A percentile compares a stretch with the other conserved stretches of the same genome.
phyloP scores from a whole-genome alignment of 495 filamentous ascomycete species.

The Trichoderma gamsii region DNA sequence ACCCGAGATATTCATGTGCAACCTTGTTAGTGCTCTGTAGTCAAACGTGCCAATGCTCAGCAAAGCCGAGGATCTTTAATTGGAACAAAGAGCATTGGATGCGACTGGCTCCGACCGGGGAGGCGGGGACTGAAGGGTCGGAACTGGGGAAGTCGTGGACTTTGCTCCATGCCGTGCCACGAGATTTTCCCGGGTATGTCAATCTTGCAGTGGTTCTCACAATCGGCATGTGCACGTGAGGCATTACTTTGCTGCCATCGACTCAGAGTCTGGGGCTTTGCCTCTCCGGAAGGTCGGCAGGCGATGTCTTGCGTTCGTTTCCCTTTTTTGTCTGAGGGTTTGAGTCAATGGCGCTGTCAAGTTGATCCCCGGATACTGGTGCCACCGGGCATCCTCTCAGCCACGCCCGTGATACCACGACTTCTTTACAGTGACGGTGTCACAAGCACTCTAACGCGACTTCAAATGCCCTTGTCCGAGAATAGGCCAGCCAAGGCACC shows the following conservation, averaged over 20 bases:
- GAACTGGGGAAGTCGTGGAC: not conserved
- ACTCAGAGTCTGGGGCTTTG: not conserved
- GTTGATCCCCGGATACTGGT: no score
- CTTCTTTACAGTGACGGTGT: no score
- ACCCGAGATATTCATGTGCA: not conserved
- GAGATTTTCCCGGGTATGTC: conserved; percentile 3
- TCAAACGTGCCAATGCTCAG: not conserved
- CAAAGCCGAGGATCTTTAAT: not conserved
- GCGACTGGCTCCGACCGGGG: not conserved
- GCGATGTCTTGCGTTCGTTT: not conserved
- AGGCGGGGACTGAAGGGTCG: not conserved
- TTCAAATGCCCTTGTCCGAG: not conserved
- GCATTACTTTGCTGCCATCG: not conserved
- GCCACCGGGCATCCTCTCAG: no score
- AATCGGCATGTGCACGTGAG: not conserved
- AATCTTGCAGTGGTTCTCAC: not conserved
- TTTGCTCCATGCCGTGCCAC: not conserved
- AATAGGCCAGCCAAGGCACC: no score
- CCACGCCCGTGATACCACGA: no score
- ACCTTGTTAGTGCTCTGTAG: not conserved
- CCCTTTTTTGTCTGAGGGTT: not conserved
- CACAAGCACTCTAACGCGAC: not conserved
- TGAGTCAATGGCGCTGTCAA: not conserved
- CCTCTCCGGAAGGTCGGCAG: conserved; percentile 3
- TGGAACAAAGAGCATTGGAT: not conserved